Percentiles rank a stretch among this genome's conserved stretches.
phyloP scores from a whole-genome alignment of 1,284 basidiomycete species.

The Cryptococcus jaspeensis region DNA sequence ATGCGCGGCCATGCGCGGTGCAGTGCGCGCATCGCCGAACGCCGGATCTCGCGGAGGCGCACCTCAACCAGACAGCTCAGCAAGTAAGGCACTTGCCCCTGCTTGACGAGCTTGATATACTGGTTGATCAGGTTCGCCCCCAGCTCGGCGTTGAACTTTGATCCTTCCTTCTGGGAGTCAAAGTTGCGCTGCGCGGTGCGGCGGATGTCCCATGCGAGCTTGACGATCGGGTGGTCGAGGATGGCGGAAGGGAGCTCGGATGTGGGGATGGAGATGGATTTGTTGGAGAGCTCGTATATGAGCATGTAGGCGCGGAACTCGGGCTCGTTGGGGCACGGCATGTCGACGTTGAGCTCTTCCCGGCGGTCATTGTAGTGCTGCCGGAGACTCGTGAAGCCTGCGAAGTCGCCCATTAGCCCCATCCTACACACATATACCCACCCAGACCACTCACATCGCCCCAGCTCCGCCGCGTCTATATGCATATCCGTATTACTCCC shows the following conservation, averaged over 20 bases:
- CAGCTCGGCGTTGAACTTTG: constrained; percentile 55
- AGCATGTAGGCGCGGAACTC: constrained; percentile 96
- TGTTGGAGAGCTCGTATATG: constrained; percentile 84
- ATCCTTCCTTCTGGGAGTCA: constrained; percentile 55
- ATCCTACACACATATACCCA: not conserved
- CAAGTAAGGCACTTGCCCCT: constrained; percentile 52
- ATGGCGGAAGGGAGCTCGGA: constrained; percentile 74
- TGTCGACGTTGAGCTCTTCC: constrained; percentile 56
- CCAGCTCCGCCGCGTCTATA: constrained; percentile 45
- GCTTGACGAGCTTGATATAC: constrained; percentile 55
- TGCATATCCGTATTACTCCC: constrained; percentile 47
- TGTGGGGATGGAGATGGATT: constrained; percentile 65
- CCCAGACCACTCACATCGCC: constrained; percentile 31
- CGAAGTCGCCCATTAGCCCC: constrained; percentile 6
- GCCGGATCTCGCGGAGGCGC: constrained; percentile 55
- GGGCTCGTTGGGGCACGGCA: constrained; percentile 74
- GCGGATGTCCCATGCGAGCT: constrained; percentile 77
- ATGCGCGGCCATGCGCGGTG: constrained; percentile 53
- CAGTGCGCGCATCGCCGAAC: constrained; percentile 56
- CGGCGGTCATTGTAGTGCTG: constrained; percentile 87
- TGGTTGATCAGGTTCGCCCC: constrained; percentile 61
- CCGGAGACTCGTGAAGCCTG: constrained; percentile 84
- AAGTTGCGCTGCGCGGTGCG: constrained; percentile 76
- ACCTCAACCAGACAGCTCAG: constrained; percentile 57
- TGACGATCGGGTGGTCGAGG: constrained; percentile 70